A percentile compares a stretch with the other conserved stretches of the same genome.
These are phyloP conservation scores for Babesia microti DNA, from an alignment of 169 alveolate species.

Conservation along the genomic window DNA sequence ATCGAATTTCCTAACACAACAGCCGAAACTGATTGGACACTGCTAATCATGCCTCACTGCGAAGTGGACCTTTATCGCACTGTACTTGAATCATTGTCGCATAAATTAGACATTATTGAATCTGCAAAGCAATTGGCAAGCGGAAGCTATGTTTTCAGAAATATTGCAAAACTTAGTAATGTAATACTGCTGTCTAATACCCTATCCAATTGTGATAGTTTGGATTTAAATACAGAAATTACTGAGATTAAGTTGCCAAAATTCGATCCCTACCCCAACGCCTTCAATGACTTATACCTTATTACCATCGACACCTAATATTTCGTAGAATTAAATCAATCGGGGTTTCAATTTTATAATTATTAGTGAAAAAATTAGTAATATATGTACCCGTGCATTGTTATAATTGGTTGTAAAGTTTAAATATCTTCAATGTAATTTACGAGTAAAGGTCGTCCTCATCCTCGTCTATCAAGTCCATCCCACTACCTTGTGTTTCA, in stretches of 20 bases:
- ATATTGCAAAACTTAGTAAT: slow-evolving; percentile 5
- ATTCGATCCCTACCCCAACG: slow-evolving; percentile 25
- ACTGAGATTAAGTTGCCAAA: slow-evolving; percentile 16
- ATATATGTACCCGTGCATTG: not conserved
- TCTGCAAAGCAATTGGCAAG: slow-evolving; percentile 12
- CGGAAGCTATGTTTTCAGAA: not conserved
- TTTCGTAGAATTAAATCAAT: too few species aligned
- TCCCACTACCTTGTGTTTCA: slow-evolving; percentile 29
- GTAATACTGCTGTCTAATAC: slow-evolving; percentile 33
- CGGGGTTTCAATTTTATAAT: too few species aligned
- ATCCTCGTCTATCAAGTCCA: slow-evolving; percentile 52
- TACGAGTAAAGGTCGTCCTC: slow-evolving; percentile 62
- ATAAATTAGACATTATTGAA: slow-evolving; percentile 14
- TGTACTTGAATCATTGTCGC: slow-evolving; percentile 12
- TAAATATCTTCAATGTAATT: slow-evolving; percentile 1
- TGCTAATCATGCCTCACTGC: slow-evolving; percentile 51
- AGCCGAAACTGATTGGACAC: not conserved
- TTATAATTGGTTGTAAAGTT: not conserved
- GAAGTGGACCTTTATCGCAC: slow-evolving; percentile 29
- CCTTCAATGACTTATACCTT: slow-evolving; percentile 35
- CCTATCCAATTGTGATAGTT: slow-evolving; percentile 8
- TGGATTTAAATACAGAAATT: slow-evolving; percentile 2
- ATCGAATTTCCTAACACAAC: slow-evolving; percentile 4
- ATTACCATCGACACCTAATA: too few species aligned
- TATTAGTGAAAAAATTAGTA: not conserved